Evolutionary conservation across 2,329 filamentous ascomycete genomes (phyloP), one percentile per base, ranked within the genome.

Genomic region (Diaporthe sp.): DNA sequence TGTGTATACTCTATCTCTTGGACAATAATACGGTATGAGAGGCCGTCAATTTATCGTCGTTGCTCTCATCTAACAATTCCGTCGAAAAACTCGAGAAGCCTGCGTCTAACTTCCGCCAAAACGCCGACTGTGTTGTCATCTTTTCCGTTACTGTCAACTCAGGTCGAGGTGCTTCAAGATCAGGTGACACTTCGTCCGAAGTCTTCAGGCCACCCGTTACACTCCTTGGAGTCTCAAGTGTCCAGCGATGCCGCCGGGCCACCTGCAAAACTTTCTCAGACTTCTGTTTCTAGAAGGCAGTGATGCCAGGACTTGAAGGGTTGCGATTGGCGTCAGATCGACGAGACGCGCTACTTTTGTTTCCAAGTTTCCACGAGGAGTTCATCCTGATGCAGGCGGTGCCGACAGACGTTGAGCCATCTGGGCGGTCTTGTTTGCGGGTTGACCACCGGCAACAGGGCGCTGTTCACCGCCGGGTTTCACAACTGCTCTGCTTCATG

Each of bases 401-500:
- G 30, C 47, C 25, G 13, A 30, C 25, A 45, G 28, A 50, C 17
- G 30, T 15, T 4, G 40, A 40, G 47, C 64, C 35, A 22, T 7
- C 28, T 50, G 15, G 28, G n/a, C 25, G 50, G n/a, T n/a, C 22
- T 40, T 13, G 60, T 25, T 13, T 25, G 61, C 12, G 30, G 17
- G 30, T 25, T n/a, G n/a, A n/a, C n/a, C n/a, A n/a, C n/a, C n/a
- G 64, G 12, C n/a, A 8, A 2, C n/a, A 33, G 40, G 40, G 64
- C 64, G 45, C 45, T 19, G 47, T n/a, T 25, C 33, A 47, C 47
- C 45, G 64, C 64, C 47, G 17, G 13, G 64, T 68, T 68, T 68
- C 64, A 68, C 50, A 54, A 19, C 35, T 28, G 30, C 47, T 40
- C 45, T 68, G 64, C 47, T 68, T 54, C 64, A 68, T 10, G 64